Base-by-base conservation (phyloP, 179 eudicot genomes). In the Amaranthus tricolor region DNA sequence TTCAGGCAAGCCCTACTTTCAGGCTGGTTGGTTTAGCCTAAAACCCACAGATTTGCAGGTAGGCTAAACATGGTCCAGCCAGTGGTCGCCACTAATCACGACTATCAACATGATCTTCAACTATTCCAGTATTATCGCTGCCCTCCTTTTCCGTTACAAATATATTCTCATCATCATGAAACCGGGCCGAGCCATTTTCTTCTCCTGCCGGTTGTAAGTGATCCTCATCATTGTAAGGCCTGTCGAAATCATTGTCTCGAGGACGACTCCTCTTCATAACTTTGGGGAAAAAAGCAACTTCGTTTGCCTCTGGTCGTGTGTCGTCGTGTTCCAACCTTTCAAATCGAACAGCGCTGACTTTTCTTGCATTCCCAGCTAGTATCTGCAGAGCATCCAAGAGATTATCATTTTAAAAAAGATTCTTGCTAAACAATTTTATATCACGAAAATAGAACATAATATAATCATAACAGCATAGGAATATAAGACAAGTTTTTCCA, bases 351-450 rank as follows among this genome's bases (percentile, higher is more conserved):
- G 88, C 84, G 20, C 88, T 80, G 0, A 85, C 88, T 74, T 85
- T 85, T 72, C 88, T 80, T 6, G 88, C 88, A 70, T 85, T 82
- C 56, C 84, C 88, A 64, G 88, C 88, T 53, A 85, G 66, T 77
- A 85, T 80, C 88, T 85, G 79, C 80, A 80, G 11, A 54, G 50
- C 69, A 52, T 17, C 44, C 31, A 49, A 54, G 45, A 43, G 20
- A 13, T 59, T 60, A 16, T 17, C 69, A 59, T 66, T 48, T 54
- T 60, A 12, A 51, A 60, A 76, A 58, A 66, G 68, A 40, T 43
- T 52, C 55, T 65, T 45, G 52, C 9, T 12, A 54, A 50, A 51
- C 55, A 6, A 21, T 45, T 16, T 6, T 31, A 47, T 21, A 52
- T 8, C 47, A 51, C 6, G 14, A 51, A 50, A 5, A 7, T 21